Evolutionary conservation across 768 basidiomycete genomes (phyloP), one percentile per base, ranked within the genome.

Genomic region (Mycena maculata): DNA sequence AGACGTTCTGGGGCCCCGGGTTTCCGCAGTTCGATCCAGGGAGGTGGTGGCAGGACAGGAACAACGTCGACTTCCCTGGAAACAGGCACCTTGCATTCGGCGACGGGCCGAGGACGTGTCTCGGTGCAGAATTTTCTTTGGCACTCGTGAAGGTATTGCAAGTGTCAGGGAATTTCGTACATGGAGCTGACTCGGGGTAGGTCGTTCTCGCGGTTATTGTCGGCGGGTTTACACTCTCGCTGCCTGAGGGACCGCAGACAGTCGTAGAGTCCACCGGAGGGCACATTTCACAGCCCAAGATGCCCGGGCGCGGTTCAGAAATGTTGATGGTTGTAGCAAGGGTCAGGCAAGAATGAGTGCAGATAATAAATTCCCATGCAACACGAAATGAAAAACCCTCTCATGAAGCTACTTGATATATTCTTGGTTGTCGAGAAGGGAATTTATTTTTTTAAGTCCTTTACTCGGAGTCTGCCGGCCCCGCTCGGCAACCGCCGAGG

Each of bases 1-100:
- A 71, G n/a, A 68, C 60, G n/a, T 60, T 84, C 60, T 85, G 82
- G 78, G 85, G 85, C 5, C 53, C 72, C 0, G 82, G 83, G 38
- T 80, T 79, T 16, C 71, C 50, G 28, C 72, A 77, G 60, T 84
- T 83, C 72, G 73, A 75, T 23, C 83, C 83, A 1, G 78, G 77
- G 50, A 74, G 82, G 11, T 83, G 82, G 80, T 68, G 75, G 74
- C 22, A 59, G 76, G 36, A 64, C 67, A 30, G 66, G 57, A 60
- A 78, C 73, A 54, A 72, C 7, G 13, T 70, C 55, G 75, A 75
- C 28, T 67, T 81, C 30, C 76, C 76, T 22, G 79, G 81, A 22
- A 76, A 78, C 53, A 65, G 74, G 20, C 82, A 83, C 66, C 61
- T 82, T 33, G 73, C 81, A 42, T 84, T 81, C 68, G 74, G 78